A percentile compares a stretch with the other conserved stretches of the same genome.
Evolutionary conservation across 768 basidiomycete species (phyloP).

Genomic region (Mycena kentingensis): DNA sequence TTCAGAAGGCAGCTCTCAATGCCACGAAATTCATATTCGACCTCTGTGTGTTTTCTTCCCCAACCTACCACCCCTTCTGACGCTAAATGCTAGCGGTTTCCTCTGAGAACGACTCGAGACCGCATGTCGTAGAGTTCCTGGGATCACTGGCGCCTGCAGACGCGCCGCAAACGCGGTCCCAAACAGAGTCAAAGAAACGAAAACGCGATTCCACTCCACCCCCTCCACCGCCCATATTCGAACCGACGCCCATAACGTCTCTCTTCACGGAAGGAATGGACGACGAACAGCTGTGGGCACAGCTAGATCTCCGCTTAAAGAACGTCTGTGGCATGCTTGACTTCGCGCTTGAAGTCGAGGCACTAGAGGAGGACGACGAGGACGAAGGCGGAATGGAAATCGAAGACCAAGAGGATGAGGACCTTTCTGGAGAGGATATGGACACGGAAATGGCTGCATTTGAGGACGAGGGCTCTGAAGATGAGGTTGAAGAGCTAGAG

Average conservation of each 20-base stretch:
- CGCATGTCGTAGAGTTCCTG: constrained; percentile 67
- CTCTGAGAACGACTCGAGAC: constrained; percentile 65
- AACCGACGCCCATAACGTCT: constrained; percentile 71
- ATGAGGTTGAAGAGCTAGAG: constrained; percentile 32
- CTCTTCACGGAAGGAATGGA: constrained; percentile 81
- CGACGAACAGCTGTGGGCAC: constrained; percentile 89
- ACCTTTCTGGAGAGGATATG: constrained; percentile 34
- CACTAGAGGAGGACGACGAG: constrained; percentile 33
- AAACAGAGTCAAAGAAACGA: constrained; percentile 49
- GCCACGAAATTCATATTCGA: constrained; percentile 81
- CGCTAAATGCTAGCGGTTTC: constrained; percentile 52
- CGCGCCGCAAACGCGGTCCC: constrained; percentile 77
- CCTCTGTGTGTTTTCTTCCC: constrained; percentile 51
- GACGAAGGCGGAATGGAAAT: constrained; percentile 33
- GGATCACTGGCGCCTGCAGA: constrained; percentile 64
- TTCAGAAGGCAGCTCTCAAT: constrained; percentile 58
- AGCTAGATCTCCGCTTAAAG: constrained; percentile 80
- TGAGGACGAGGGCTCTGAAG: constrained; percentile 32
- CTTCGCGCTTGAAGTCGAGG: constrained; percentile 52
- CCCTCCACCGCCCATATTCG: constrained; percentile 36
- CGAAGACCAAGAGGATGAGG: constrained; percentile 28
- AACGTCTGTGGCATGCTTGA: constrained; percentile 72
- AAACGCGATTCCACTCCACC: constrained; percentile 43
- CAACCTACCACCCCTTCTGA: background rate
- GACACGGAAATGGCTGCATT: constrained; percentile 38